Evolutionary conservation across 768 basidiomycete genomes (phyloP).

Genomic region (Hygrophoropsis aurantiaca): DNA sequence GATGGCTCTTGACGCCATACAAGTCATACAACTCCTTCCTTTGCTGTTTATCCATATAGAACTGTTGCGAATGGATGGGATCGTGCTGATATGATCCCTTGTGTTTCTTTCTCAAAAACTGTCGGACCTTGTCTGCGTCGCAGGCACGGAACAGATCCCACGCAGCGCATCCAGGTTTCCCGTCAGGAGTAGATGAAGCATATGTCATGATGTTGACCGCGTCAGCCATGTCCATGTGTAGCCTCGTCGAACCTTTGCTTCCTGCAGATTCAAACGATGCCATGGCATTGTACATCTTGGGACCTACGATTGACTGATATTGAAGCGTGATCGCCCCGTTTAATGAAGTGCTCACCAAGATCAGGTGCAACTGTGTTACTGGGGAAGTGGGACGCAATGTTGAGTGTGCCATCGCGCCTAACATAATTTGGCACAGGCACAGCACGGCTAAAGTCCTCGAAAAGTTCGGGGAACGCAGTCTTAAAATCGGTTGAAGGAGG

Average conservation of each 20-base stretch:
- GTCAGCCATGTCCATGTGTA: slow-evolving; percentile 96
- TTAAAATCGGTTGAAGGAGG: slow-evolving; percentile 87
- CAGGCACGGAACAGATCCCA: slow-evolving; percentile 90
- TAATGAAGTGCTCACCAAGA: slow-evolving; percentile 51
- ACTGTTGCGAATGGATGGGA: slow-evolving; percentile 88
- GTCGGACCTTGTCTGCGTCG: slow-evolving; percentile 76
- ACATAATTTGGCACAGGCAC: slow-evolving; percentile 90
- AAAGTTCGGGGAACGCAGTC: slow-evolving; percentile 79
- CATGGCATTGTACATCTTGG: slow-evolving; percentile 95
- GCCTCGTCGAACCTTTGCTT: slow-evolving; percentile 80
- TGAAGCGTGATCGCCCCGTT: slow-evolving; percentile 7
- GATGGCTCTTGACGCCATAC: slow-evolving; percentile 71
- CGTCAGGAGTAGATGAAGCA: slow-evolving; percentile 57
- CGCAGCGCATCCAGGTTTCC: slow-evolving; percentile 71
- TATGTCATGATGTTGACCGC: slow-evolving; percentile 91
- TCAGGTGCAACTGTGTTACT: slow-evolving; percentile 76
- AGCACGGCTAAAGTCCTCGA: slow-evolving; percentile 77
- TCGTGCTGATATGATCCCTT: slow-evolving; percentile 59
- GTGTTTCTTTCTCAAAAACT: slow-evolving; percentile 69
- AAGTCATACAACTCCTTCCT: slow-evolving; percentile 66
- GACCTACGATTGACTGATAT: slow-evolving; percentile 49
- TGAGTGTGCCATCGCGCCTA: slow-evolving; percentile 85
- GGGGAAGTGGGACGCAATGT: slow-evolving; percentile 89
- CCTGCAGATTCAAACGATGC: slow-evolving; percentile 63
- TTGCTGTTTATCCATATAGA: slow-evolving; percentile 74